Evolutionary conservation across 345 rosid genomes (phyloP).

Genomic region (Excoecaria cochinchinensis): DNA sequence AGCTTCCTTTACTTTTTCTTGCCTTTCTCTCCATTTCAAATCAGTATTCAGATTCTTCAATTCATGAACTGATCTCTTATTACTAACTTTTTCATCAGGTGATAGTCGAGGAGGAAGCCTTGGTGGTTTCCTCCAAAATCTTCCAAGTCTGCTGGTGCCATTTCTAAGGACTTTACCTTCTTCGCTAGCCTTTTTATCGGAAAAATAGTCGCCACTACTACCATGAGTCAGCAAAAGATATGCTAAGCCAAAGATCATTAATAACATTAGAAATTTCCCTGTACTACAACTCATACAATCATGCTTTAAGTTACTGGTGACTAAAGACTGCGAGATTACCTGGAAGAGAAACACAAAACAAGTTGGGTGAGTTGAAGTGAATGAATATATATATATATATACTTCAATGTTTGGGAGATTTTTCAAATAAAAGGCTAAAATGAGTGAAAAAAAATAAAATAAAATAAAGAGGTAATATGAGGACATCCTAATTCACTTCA

Average conservation of each 20-base stretch:
- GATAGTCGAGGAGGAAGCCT: conserved; percentile 87
- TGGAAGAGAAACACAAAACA: conserved; percentile 34
- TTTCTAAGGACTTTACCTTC: conserved; percentile 39
- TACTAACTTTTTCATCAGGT: conserved; percentile 59
- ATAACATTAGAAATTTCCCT: conserved; percentile 67
- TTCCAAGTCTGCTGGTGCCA: conserved; percentile 44
- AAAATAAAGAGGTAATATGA: neutral
- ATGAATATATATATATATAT: neutral
- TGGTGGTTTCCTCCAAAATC: conserved; percentile 73
- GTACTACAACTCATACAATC: conserved; percentile 71
- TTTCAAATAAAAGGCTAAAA: neutral
- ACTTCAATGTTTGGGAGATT: neutral
- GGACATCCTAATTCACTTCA: neutral
- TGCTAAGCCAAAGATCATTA: conserved; percentile 69
- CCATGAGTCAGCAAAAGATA: conserved; percentile 57
- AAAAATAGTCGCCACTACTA: conserved; percentile 34
- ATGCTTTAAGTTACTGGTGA: conserved; percentile 49
- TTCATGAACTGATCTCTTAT: conserved; percentile 25
- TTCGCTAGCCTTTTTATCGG: conserved; percentile 25
- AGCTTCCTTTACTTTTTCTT: conserved; percentile 74
- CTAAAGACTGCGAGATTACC: conserved; percentile 70
- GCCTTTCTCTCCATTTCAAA: conserved; percentile 64
- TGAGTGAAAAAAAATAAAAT: neutral
- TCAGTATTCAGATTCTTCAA: conserved; percentile 27
- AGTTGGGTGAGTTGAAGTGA: neutral